Conservation (phyloP, 176 grass and related monocot species). For the Thinopyrum elongatum region DNA sequence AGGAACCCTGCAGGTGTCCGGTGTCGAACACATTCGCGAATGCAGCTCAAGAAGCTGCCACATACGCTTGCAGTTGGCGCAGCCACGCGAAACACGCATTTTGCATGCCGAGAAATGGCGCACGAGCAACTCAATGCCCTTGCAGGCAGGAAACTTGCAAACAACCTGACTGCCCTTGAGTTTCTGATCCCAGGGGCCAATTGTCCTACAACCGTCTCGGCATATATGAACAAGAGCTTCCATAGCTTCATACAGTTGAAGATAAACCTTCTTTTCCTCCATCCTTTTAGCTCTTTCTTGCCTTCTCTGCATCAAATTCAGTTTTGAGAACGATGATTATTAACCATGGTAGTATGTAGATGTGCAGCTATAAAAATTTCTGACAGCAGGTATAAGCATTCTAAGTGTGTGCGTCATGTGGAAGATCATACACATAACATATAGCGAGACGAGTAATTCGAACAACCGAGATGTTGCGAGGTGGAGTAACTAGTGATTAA, state of each 20-base stretch:
- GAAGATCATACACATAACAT: background rate
- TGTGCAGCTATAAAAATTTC: background rate
- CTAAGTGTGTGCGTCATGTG: background rate
- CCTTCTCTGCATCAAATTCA: conserved; percentile 49
- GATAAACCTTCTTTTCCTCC: conserved; percentile 68
- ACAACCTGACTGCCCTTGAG: conserved; percentile 40
- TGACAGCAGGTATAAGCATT: background rate
- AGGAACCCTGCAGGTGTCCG: conserved; percentile 69
- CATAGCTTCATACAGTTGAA: conserved; percentile 74
- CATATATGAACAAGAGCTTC: conserved; percentile 86
- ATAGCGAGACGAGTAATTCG: background rate
- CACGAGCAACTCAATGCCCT: conserved; percentile 63
- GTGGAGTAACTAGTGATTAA: background rate
- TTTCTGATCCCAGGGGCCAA: conserved; percentile 72
- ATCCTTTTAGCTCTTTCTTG: conserved; percentile 41
- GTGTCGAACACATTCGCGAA: conserved; percentile 64
- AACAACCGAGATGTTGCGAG: background rate
- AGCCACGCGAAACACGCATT: conserved; percentile 70
- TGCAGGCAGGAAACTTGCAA: conserved; percentile 77
- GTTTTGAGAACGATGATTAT: background rate
- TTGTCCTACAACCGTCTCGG: conserved; percentile 74
- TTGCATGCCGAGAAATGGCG: conserved; percentile 73
- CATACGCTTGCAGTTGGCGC: conserved; percentile 73
- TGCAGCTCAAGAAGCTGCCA: conserved; percentile 95
- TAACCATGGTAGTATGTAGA: background rate